Conservation (phyloP, 1,139 yeast genomes). For the Tardiomyces depauwii region DNA sequence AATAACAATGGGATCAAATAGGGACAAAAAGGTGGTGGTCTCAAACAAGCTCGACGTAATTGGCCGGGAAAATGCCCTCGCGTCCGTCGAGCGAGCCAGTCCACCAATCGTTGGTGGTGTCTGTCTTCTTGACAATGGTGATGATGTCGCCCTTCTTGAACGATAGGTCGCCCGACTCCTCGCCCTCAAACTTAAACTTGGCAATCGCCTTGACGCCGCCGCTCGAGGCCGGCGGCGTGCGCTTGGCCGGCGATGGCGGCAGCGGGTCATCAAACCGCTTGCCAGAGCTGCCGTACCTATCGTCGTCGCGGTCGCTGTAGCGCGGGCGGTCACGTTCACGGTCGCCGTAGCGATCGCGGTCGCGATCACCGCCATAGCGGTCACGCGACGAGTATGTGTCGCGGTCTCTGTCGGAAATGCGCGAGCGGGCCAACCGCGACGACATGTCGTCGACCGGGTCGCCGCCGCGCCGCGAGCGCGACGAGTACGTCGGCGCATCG, state of each 20-base stretch:
- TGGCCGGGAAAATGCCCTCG: conserved; percentile 95
- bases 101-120: conserved; percentile 97
- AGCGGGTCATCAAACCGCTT: not conserved
- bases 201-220: conserved; percentile 79
- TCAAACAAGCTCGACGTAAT: conserved; percentile 72
- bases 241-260: conserved; percentile 2
- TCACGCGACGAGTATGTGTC: conserved; percentile 3
- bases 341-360: not conserved
- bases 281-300: conserved; percentile 1
- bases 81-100: conserved; percentile 76
- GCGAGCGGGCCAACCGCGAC: not conserved
- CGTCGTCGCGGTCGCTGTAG: conserved; percentile 10
- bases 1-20: no score
- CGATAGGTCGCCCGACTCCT: conserved; percentile 81
- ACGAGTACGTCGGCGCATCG: conserved; percentile 33
- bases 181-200: conserved; percentile 77
- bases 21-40: no score
- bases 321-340: conserved; percentile 1
- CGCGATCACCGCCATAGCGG: conserved; percentile 5
- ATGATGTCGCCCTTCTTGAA: conserved; percentile 95
- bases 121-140: conserved; percentile 72
- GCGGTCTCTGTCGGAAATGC: not conserved
- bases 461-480: conserved; percentile 5
- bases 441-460: not conserved
- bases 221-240: conserved; percentile 14